A percentile compares a stretch with the other conserved stretches of the same genome.
Conservation (phyloP, 768 basidiomycete species). For the Boletus subparvulus region DNA sequence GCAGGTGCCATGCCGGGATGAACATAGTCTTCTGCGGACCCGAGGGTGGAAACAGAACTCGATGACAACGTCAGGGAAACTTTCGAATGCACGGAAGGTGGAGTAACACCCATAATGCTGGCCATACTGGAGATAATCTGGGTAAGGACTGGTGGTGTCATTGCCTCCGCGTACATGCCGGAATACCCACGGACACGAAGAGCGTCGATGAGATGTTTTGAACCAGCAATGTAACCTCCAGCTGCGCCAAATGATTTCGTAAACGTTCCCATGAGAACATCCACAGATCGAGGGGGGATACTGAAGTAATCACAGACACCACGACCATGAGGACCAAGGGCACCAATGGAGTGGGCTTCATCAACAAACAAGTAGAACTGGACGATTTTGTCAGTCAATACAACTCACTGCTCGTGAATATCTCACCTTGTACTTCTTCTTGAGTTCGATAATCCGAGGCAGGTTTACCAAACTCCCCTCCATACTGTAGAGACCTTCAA, state of each 20-base stretch:
- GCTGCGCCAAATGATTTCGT: slow-evolving; percentile 94
- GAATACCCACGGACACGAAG: slow-evolving; percentile 82
- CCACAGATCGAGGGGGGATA: slow-evolving; percentile 75
- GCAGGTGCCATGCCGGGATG: slow-evolving; percentile 73
- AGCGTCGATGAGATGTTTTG: slow-evolving; percentile 73
- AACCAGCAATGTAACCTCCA: slow-evolving; percentile 92
- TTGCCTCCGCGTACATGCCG: slow-evolving; percentile 84
- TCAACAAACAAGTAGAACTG: slow-evolving; percentile 97
- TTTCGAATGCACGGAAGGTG: slow-evolving; percentile 35
- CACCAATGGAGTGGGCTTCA: slow-evolving; percentile 97
- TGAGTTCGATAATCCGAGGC: slow-evolving; percentile 79
- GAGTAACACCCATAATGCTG: slow-evolving; percentile 87
- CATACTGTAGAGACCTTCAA: slow-evolving; percentile 98
- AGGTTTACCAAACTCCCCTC: slow-evolving; percentile 93
- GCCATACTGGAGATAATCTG: slow-evolving; percentile 93
- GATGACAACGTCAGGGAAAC: slow-evolving; percentile 27
- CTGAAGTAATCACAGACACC: slow-evolving; percentile 95
- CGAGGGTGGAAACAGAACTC: slow-evolving; percentile 27
- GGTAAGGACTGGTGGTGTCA: slow-evolving; percentile 86
- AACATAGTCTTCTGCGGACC: slow-evolving; percentile 41
- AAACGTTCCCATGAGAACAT: slow-evolving; percentile 98
- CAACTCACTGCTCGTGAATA: slow-evolving; percentile 12
- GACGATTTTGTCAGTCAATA: background rate
- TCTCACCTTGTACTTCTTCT: slow-evolving; percentile 89
- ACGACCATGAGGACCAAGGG: slow-evolving; percentile 90